Percentiles rank a stretch among this genome's conserved stretches.
phyloP scores from a whole-genome alignment of 768 basidiomycete genomes.

The Podaxis carcinomalis region DNA sequence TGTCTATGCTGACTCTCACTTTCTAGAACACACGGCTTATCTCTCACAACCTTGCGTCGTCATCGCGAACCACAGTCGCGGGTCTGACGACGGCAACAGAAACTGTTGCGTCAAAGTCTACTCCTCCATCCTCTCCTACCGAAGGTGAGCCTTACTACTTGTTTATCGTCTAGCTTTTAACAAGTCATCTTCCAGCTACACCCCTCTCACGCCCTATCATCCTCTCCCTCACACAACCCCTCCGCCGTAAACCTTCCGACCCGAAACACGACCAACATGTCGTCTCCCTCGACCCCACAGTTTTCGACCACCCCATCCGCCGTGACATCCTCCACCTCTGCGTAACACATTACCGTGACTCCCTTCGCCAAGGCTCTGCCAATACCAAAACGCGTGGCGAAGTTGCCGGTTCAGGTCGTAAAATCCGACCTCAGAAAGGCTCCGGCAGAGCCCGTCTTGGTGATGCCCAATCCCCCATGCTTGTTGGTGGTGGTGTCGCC shows the following conservation, averaged over 20 bases:
- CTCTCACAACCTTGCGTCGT: neutral
- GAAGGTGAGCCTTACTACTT: neutral
- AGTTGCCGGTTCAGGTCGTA: conserved; percentile 84
- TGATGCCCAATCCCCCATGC: conserved; percentile 82
- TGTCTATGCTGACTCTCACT: neutral
- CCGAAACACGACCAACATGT: conserved; percentile 38
- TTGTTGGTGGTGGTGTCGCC: conserved; percentile 87
- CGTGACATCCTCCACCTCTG: conserved; percentile 92
- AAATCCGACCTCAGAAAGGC: conserved; percentile 91
- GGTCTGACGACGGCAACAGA: conserved; percentile 8
- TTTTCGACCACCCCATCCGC: conserved; percentile 87
- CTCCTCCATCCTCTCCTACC: neutral
- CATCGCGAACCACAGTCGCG: neutral
- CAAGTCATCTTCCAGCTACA: conserved; percentile 18
- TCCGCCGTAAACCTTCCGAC: conserved; percentile 39
- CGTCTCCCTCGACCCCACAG: conserved; percentile 68
- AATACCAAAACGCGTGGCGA: conserved; percentile 90
- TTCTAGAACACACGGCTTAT: neutral
- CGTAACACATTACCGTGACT: conserved; percentile 82
- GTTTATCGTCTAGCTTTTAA: neutral
- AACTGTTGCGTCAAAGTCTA: neutral
- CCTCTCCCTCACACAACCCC: conserved; percentile 56
- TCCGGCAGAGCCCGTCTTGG: conserved; percentile 87
- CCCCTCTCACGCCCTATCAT: conserved; percentile 47
- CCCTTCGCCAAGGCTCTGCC: conserved; percentile 88